These are phyloP conservation scores for Arachis hypogaea DNA, from an alignment of 306 rosid genomes.

Conservation along the genomic window DNA sequence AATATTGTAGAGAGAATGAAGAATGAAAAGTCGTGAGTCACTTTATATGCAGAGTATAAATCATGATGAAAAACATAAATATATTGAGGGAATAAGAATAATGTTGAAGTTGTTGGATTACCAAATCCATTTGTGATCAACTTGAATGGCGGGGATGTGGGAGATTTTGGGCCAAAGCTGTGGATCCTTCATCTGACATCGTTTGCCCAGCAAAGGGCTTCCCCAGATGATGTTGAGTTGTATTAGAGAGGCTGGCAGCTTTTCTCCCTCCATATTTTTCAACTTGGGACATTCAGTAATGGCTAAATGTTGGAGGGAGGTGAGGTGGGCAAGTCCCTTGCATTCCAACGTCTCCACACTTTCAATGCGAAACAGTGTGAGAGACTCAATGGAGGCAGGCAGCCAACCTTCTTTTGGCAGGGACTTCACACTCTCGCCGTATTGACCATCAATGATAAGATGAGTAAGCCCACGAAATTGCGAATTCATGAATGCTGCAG, in stretches of 20 bases:
- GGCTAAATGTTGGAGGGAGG: constrained; percentile 6
- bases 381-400: constrained; percentile 8
- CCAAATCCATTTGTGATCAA: not conserved
- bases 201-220: not conserved
- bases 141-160: not conserved
- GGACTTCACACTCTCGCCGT: not conserved
- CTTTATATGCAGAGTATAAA: too few relatives aligned
- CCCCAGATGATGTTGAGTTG: not conserved
- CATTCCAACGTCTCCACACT: constrained; percentile 25
- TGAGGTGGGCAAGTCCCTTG: constrained; percentile 23
- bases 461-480: too few relatives aligned
- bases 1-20: too few relatives aligned
- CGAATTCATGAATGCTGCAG: too few relatives aligned
- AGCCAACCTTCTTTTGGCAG: not conserved
- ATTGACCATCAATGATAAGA: not conserved
- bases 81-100: not conserved
- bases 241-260: constrained; percentile 20
- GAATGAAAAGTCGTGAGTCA: too few relatives aligned
- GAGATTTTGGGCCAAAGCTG: not conserved
- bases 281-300: not conserved
- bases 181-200: not conserved
- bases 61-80: not conserved
- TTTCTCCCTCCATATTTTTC: constrained; percentile 20
- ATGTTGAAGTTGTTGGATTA: not conserved
- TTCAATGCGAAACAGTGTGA: fast-evolving